Base-by-base conservation (phyloP, 768 basidiomycete species). In the Chiua virens region DNA sequence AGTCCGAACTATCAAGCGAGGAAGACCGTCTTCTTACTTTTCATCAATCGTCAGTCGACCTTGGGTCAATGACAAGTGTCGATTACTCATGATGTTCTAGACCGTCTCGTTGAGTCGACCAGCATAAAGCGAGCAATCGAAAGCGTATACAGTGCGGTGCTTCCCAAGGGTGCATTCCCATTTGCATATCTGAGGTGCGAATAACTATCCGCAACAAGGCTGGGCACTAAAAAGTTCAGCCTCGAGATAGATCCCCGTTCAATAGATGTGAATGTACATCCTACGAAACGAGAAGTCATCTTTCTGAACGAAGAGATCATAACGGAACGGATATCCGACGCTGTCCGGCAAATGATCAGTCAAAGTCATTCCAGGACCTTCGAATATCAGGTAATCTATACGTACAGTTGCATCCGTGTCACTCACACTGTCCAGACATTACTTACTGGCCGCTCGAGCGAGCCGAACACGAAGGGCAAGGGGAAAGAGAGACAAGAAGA, bases 261-360 rank as follows among this genome's bases (percentile, higher is more conserved):
- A 22, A 87, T 99, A 17, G 97, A 99, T 60, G 95, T 98, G 47
- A 99, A 99, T 60, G 93, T 98, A 8, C 95, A 98, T 65, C 97
- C 96, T 0, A 98, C 97, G 3, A 99, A 99, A 67, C 87, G 89
- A 40, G 95, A 98, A 66, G 93, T 98, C 1, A 91, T 93, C 58
- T 98, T 98, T 62, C 68, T 98, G 43, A 83, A 97, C 54, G 93
- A 98, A 66, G 96, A 98, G 46, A 75, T 71, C 14, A 90, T 98
- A 61, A 86, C 86, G 7, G 85, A 91, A 56, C 75, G 75, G 8
- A 83, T 98, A 40, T 82, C 87, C 14, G 83, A 89, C 60, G 77
- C 76, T 1, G 75, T 98, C 3, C 89, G 92, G 55, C 70, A 79
- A n/a, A 71, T 94, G 13, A 74, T 80, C 38, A 78, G 73, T 25